Evolutionary conservation across 176 grass and related monocot genomes (phyloP).

Genomic region (Urochloa ruziziensis): DNA sequence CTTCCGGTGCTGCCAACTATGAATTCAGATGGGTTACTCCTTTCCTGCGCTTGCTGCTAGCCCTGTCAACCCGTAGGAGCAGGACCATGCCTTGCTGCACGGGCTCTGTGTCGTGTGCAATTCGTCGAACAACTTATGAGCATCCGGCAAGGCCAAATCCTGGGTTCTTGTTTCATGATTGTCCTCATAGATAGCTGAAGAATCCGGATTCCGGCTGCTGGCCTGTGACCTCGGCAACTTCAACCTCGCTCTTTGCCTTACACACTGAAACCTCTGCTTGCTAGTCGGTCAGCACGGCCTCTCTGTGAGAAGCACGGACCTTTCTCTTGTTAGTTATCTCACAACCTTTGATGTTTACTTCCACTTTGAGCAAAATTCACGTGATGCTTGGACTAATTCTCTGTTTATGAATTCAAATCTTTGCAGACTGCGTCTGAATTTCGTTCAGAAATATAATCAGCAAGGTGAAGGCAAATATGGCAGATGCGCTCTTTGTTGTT

Average conservation of each 20-base stretch:
- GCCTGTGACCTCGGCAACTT: too few species aligned
- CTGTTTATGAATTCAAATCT: neutral
- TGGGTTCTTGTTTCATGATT: neutral
- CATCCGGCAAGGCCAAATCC: neutral
- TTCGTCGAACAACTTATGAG: neutral
- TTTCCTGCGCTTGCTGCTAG: neutral
- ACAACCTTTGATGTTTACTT: neutral
- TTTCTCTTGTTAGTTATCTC: neutral
- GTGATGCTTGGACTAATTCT: neutral
- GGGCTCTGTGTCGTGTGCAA: neutral
- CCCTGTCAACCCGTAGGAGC: neutral
- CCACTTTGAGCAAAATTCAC: neutral
- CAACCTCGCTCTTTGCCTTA: neutral
- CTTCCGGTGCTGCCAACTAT: neutral
- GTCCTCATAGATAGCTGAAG: neutral
- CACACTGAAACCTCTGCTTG: neutral
- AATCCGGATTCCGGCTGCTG: neutral
- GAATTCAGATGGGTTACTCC: neutral
- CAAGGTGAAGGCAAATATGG: conserved; percentile 28
- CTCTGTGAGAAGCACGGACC: too few species aligned
- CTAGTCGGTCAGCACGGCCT: neutral
- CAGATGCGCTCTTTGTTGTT: conserved; percentile 38
- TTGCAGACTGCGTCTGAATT: neutral
- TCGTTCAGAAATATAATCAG: neutral
- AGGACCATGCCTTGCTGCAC: neutral